Evolutionary conservation across 1,139 yeast species (phyloP).

Genomic region (Yamadazyma trypodendri): DNA sequence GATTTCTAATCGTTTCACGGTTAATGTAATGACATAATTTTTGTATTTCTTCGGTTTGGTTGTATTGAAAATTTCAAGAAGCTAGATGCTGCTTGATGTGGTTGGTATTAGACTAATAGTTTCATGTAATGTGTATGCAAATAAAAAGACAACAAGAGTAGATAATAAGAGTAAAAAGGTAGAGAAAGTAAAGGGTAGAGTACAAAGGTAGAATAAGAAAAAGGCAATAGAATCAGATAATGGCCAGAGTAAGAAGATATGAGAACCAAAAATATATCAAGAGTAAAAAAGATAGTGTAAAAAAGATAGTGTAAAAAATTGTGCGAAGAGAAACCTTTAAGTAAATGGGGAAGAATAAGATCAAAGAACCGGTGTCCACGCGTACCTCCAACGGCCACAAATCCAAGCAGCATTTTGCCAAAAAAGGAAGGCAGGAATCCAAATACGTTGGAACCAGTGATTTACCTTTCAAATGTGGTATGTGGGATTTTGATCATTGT

Average conservation of each 20-base stretch:
- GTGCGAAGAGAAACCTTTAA: background rate
- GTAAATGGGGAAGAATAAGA: slow-evolving; percentile 61
- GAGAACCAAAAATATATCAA: no score
- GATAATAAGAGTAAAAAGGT: background rate
- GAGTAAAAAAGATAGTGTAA: no score
- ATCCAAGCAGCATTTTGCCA: slow-evolving; percentile 51
- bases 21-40: slow-evolving; percentile 3
- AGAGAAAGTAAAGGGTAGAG: no score
- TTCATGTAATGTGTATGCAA: slow-evolving; percentile 11
- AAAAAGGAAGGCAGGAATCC: slow-evolving; percentile 49
- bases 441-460: slow-evolving; percentile 30
- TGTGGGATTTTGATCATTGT: slow-evolving; percentile 98
- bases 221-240: no score
- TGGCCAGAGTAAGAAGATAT: no score
- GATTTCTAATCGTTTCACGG: slow-evolving; percentile 35
- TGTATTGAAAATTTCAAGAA: background rate
- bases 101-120: slow-evolving; percentile 1
- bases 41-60: slow-evolving; percentile 4
- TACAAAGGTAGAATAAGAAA: no score
- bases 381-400: slow-evolving; percentile 55
- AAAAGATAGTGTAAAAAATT: no score
- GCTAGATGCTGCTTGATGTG: background rate
- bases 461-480: slow-evolving; percentile 66
- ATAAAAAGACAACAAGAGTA: no score
- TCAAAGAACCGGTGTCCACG: slow-evolving; percentile 37